Conservation (phyloP, 2,329 filamentous ascomycete genomes). For the Sordariomycetes sp. region DNA sequence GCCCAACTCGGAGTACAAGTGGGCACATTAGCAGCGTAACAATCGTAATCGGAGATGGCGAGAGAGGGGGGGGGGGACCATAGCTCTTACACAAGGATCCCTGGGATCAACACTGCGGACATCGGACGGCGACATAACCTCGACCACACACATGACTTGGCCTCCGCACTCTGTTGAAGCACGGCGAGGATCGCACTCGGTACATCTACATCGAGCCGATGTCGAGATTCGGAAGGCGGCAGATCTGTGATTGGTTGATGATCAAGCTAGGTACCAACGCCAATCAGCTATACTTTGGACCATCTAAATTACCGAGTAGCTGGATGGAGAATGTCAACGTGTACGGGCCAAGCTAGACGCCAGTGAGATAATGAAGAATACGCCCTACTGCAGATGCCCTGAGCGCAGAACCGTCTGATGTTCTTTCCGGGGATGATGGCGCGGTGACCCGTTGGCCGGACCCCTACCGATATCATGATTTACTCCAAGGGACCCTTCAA, state of each 20-base stretch:
- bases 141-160: no score
- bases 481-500: not conserved
- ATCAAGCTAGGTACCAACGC: not conserved
- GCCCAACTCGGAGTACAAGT: not conserved
- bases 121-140: not conserved
- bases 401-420: not conserved
- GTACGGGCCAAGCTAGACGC: not conserved
- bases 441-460: not conserved
- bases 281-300: not conserved
- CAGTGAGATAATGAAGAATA: not conserved
- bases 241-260: not conserved
- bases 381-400: not conserved
- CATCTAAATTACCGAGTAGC: not conserved
- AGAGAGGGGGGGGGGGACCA: not conserved
- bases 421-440: not conserved
- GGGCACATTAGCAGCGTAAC: not conserved
- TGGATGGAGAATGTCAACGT: not conserved
- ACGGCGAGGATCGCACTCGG: not conserved
- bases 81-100: not conserved
- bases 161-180: no score
- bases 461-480: not conserved
- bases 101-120: not conserved
- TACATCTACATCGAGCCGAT: not conserved
- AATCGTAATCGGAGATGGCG: not conserved
- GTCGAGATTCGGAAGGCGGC: not conserved